Evolutionary conservation across 1,284 basidiomycete genomes (phyloP).

Genomic region (Trametes polyzona): DNA sequence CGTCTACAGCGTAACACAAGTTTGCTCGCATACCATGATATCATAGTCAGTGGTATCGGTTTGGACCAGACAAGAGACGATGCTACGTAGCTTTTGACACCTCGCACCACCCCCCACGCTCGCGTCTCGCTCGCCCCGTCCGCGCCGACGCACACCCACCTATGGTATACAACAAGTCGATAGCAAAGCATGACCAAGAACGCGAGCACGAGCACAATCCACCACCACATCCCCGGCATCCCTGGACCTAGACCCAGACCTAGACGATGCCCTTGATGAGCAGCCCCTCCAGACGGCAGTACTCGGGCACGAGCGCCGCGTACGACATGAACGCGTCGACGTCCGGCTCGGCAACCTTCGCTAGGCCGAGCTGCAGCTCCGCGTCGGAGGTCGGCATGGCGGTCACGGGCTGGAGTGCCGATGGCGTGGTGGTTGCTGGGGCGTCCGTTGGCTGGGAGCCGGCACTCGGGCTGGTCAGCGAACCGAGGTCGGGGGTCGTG

Average conservation of each 20-base stretch:
- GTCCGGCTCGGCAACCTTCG: constrained; percentile 82
- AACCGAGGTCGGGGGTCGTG: constrained; percentile 63
- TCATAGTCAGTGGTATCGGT: constrained; percentile 28
- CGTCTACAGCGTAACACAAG: constrained; percentile 17
- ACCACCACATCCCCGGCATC: too few species aligned
- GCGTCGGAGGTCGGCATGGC: constrained; percentile 70
- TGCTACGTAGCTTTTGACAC: constrained; percentile 23
- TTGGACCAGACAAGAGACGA: constrained; percentile 19
- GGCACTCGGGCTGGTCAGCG: constrained; percentile 33
- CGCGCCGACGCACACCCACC: constrained; percentile 12
- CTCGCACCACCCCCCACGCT: not conserved
- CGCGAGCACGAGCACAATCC: constrained; percentile 8
- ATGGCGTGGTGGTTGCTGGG: constrained; percentile 38
- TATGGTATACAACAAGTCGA: constrained; percentile 28
- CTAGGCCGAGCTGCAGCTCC: constrained; percentile 74
- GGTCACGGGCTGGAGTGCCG: constrained; percentile 67
- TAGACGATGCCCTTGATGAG: constrained; percentile 66
- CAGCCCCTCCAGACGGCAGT: constrained; percentile 74
- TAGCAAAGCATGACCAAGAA: constrained; percentile 27
- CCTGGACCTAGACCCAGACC: too few species aligned
- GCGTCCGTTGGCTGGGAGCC: constrained; percentile 35
- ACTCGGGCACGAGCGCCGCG: constrained; percentile 83
- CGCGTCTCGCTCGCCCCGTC: not conserved
- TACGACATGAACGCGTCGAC: constrained; percentile 82
- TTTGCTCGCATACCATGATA: constrained; percentile 24